Evolutionary conservation across 495 filamentous ascomycete species (phyloP).

Genomic region (Aspergillus steynii): DNA sequence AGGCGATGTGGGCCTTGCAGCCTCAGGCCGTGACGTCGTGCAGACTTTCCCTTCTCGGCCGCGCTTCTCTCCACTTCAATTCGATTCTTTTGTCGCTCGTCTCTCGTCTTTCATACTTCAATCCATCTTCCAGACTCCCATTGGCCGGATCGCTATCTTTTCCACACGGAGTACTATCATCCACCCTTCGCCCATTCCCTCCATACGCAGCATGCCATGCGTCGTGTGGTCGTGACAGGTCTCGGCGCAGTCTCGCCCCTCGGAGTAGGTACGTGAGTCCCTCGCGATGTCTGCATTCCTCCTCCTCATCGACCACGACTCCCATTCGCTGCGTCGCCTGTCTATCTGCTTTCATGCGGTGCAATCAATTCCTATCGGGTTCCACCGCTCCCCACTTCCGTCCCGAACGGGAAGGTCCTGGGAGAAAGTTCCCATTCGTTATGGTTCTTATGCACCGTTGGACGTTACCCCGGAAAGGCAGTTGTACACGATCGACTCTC

Average conservation of each 20-base stretch:
- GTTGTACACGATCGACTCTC: conserved; percentile 14
- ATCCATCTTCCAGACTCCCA: not conserved
- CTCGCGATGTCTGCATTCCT: not conserved
- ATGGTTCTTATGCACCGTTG: not conserved
- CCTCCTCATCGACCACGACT: not conserved
- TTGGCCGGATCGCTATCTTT: not conserved
- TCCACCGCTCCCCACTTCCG: not conserved
- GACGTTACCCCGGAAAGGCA: conserved; percentile 20
- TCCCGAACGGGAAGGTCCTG: conserved; percentile 26
- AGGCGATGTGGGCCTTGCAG: conserved; percentile 17
- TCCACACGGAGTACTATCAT: not conserved
- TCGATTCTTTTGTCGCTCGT: conserved; percentile 5
- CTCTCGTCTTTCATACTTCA: conserved; percentile 12
- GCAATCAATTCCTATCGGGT: not conserved
- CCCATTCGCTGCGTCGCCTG: not conserved
- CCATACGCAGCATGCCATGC: conserved; percentile 59
- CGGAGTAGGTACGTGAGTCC: conserved; percentile 63
- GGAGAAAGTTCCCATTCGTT: not conserved
- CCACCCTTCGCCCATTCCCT: not conserved
- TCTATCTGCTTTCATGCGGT: not conserved
- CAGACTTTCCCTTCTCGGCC: conserved; percentile 49
- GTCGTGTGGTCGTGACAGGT: conserved; percentile 93
- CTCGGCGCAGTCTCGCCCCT: conserved; percentile 91
- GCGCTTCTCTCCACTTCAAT: conserved; percentile 10
- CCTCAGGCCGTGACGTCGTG: conserved; percentile 35